Evolutionary conservation across 2,329 filamentous ascomycete species (phyloP).

Genomic region (Fusarium haematococcum): DNA sequence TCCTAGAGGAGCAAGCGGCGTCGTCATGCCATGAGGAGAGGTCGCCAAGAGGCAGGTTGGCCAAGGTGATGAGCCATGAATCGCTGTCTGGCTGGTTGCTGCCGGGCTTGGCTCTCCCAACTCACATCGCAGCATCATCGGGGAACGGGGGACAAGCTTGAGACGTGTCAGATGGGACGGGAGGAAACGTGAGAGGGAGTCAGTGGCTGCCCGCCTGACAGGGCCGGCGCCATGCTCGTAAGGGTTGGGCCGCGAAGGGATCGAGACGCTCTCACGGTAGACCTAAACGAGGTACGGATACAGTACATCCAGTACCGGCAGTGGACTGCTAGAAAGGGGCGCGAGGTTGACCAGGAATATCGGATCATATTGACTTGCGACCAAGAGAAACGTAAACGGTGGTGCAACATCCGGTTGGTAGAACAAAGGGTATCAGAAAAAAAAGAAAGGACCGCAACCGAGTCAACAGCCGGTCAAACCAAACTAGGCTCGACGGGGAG

Average conservation of each 20-base stretch:
- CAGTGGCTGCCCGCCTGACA: constrained; percentile 21
- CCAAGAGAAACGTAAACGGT: constrained; percentile 22
- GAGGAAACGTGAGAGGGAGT: constrained; percentile 21
- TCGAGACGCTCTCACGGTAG: constrained; percentile 4
- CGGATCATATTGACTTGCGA: constrained; percentile 27
- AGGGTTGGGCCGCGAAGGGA: constrained; percentile 3
- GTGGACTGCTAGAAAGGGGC: constrained; percentile 15
- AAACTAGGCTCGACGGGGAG: constrained; percentile 22
- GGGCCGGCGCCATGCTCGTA: background rate
- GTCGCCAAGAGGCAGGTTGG: constrained; percentile 28
- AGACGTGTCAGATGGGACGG: constrained; percentile 38
- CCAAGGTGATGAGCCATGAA: constrained; percentile 27
- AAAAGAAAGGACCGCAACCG: constrained; percentile 12
- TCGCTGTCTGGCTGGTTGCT: constrained; percentile 10
- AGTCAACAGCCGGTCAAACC: constrained; percentile 5
- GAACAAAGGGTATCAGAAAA: constrained; percentile 14
- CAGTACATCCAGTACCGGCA: background rate
- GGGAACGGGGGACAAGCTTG: constrained; percentile 18
- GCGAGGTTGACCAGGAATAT: constrained; percentile 14
- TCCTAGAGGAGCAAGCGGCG: constrained; percentile 20
- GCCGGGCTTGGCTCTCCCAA: constrained; percentile 17
- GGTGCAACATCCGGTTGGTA: constrained; percentile 22
- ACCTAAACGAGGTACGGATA: constrained; percentile 1
- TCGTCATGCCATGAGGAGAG: constrained; percentile 40
- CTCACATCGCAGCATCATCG: constrained; percentile 18